These are phyloP conservation scores for Penicillium coprophilum DNA, from an alignment of 495 filamentous ascomycete species.

Conservation along the genomic window DNA sequence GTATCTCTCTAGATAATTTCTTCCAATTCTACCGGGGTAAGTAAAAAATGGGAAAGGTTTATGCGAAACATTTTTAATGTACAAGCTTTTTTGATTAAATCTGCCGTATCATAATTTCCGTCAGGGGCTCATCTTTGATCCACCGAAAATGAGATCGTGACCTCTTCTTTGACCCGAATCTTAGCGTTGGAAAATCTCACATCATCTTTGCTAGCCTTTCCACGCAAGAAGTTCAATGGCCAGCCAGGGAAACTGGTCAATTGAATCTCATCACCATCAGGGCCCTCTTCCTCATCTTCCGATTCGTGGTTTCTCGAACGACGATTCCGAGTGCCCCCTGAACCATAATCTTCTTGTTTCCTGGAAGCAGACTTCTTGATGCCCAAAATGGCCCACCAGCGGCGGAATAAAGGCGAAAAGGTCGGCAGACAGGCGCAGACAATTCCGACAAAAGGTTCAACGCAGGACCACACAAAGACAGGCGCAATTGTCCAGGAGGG, in stretches of 20 bases:
- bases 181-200: background rate
- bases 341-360: background rate
- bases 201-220: background rate
- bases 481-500: slow-evolving; percentile 32
- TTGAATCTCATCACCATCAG: slow-evolving; percentile 5
- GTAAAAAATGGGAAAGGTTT: too few relatives aligned
- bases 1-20: too few relatives aligned
- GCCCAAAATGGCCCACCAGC: slow-evolving; percentile 11
- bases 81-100: background rate
- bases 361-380: background rate
- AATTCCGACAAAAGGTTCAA: slow-evolving; percentile 47
- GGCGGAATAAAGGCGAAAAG: slow-evolving; percentile 23
- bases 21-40: too few relatives aligned
- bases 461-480: slow-evolving; percentile 44
- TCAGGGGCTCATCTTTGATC: background rate
- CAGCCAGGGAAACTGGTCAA: slow-evolving; percentile 10
- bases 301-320: background rate
- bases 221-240: slow-evolving; percentile 1
- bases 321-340: background rate
- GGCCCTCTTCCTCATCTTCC: background rate
- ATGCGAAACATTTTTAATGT: too few relatives aligned
- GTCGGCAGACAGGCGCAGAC: slow-evolving; percentile 45
- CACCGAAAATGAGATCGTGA: background rate
- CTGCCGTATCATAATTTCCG: background rate
- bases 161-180: slow-evolving; percentile 8